Evolutionary conservation across 352 stramenopile species (phyloP), one percentile per base, ranked within the genome.

Genomic region (Thraustotheca clavata): DNA sequence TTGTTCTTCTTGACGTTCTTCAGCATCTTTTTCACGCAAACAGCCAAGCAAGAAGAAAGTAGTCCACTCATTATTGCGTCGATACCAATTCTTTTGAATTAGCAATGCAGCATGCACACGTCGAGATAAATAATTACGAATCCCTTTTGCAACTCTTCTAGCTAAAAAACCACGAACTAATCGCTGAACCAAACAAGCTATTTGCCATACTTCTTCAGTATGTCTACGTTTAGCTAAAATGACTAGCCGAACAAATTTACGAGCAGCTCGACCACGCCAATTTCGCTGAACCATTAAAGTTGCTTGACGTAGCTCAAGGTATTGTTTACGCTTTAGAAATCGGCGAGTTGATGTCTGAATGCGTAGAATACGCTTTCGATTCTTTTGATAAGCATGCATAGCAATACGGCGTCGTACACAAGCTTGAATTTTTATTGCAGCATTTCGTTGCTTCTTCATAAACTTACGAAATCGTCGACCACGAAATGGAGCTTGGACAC

Each of bases 41-140:
- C 83, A 92, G 3, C 83, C 83, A 6, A 94, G 76, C 14, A 94
- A 61, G 14, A 94, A 55, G 59, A 92, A 92, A 20, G 83, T 92
- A 18, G 81, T 90, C 73, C 79, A 91, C 46, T 94, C 85, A 62
- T 88, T 88, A 55, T 89, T 91, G 32, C 76, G 79, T 11, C 62
- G 79, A 49, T 94, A 94, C 84, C 84, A 94, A 11, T 73, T 78
- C 24, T 84, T 79, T 47, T 94, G 84, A 6, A 91, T 76, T 1
- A 86, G 66, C 2, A 94, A 60, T 2, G 82, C 82, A 2, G 84
- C 80, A 33, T 79, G 73, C 62, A 88, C 86, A 39, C 74, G 70
- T 14, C 79, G 70, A 1, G 80, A 72, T 7, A 69, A 55, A 29
- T 74, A 40, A 1, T 49, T 43, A 5, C 70, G 72, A 14, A 77